phyloP scores from a whole-genome alignment of 345 rosid genomes.

The Raphanus sativus region DNA sequence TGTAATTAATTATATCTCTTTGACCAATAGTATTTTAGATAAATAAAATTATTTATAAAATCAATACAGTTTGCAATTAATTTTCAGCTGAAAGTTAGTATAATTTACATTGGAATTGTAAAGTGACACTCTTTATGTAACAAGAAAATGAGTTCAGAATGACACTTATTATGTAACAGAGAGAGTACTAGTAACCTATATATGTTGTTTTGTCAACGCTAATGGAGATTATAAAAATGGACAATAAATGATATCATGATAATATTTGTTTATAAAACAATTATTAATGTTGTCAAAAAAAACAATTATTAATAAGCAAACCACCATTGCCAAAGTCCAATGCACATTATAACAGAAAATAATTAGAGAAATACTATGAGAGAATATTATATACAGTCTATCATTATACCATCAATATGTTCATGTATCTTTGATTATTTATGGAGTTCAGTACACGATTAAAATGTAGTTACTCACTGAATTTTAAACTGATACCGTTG shows the following conservation, averaged over 20 bases:
- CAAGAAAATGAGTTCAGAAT: too few relatives aligned
- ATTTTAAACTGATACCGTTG: not conserved
- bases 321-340: constrained; percentile 11
- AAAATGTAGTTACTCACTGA: not conserved
- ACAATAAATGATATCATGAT: constrained; percentile 6
- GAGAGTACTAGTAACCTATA: not conserved
- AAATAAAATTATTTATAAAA: too few relatives aligned
- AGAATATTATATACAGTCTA: not conserved
- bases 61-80: too few relatives aligned
- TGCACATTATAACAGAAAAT: constrained; percentile 22
- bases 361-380: not conserved
- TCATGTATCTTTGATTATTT: not conserved
- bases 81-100: too few relatives aligned
- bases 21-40: too few relatives aligned
- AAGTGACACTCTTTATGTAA: too few relatives aligned
- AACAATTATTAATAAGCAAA: not conserved
- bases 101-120: too few relatives aligned
- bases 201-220: constrained; percentile 21
- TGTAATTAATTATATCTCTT: too few relatives aligned
- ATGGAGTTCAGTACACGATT: not conserved
- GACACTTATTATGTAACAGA: too few relatives aligned
- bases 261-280: not conserved
- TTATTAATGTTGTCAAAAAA: not conserved
- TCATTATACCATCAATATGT: not conserved
- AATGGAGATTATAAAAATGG: not conserved